Conservation (phyloP, 2,329 filamentous ascomycete species). For the Ophiobolus disseminans region DNA sequence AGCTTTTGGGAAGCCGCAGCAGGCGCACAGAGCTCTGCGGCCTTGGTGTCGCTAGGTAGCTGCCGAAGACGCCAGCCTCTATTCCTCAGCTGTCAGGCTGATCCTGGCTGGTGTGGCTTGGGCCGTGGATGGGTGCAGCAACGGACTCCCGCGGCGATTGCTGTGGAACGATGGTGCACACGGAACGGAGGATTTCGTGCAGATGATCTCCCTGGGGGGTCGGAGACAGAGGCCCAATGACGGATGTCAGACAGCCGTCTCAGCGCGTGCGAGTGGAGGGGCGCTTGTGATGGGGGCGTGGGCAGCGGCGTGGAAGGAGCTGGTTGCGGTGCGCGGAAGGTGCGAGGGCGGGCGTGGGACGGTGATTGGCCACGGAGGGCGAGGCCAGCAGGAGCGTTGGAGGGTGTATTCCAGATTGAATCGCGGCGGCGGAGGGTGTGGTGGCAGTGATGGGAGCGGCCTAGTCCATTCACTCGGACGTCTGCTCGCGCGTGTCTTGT, state of each 20-base stretch:
- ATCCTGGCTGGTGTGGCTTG: slow-evolving; percentile 15
- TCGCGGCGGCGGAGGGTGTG: no score
- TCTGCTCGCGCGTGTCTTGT: no score
- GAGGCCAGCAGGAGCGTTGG: slow-evolving; percentile 12
- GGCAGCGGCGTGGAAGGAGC: slow-evolving; percentile 10
- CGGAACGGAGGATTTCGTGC: slow-evolving; percentile 58
- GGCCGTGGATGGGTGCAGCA: slow-evolving; percentile 9
- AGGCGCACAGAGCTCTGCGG: slow-evolving; percentile 42
- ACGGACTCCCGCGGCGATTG: slow-evolving; percentile 18
- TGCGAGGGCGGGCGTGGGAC: slow-evolving; percentile 19
- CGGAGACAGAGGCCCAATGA: slow-evolving; percentile 41
- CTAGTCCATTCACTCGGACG: no score
- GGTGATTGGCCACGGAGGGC: slow-evolving; percentile 36
- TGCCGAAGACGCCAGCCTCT: slow-evolving; percentile 18
- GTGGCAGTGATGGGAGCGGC: neutral
- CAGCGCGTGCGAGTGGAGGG: slow-evolving; percentile 39
- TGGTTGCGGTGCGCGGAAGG: slow-evolving; percentile 17
- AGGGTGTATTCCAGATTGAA: neutral
- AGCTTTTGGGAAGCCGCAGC: slow-evolving; percentile 47
- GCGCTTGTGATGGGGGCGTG: slow-evolving; percentile 46
- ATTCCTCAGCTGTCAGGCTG: slow-evolving; percentile 21
- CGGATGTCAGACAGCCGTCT: slow-evolving; percentile 46
- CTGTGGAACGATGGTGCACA: slow-evolving; percentile 26
- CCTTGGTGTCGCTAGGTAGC: slow-evolving; percentile 23
- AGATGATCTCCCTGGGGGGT: slow-evolving; percentile 56